phyloP scores from a whole-genome alignment of 352 stramenopile species.

The Phytophthora rubi region DNA sequence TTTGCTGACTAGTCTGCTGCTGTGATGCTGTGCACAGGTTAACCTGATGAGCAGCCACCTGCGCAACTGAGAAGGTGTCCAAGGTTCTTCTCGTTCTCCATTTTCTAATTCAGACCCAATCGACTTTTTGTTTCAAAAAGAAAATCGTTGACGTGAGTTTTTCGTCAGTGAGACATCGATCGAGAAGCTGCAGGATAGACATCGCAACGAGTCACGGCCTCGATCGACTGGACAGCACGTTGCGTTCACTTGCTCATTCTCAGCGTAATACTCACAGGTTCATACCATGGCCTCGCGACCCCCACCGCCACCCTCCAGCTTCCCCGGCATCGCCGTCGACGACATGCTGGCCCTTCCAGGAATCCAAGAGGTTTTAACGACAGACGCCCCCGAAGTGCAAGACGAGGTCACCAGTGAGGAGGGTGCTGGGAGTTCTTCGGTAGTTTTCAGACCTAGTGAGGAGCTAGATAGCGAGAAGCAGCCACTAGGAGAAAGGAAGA shows the following conservation, averaged over 20 bases:
- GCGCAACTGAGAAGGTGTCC: conserved; percentile 9
- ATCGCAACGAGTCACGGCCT: neutral
- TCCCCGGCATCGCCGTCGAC: conserved; percentile 4
- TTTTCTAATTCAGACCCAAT: no score
- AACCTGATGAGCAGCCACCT: conserved; percentile 15
- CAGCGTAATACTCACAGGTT: neutral
- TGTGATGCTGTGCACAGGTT: conserved; percentile 7
- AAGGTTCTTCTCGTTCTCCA: no score
- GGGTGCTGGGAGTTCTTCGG: no score
- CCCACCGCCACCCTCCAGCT: neutral
- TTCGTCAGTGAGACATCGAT: neutral
- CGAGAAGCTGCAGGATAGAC: neutral
- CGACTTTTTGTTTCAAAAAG: no score
- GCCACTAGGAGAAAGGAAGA: no score
- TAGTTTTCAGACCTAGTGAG: no score
- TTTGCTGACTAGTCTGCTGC: neutral
- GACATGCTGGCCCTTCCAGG: conserved; percentile 25
- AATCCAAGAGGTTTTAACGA: conserved; percentile 16
- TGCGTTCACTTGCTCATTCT: neutral
- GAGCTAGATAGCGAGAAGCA: no score
- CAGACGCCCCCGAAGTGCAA: neutral
- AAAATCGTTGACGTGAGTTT: neutral
- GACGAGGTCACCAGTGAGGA: neutral
- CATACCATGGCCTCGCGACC: conserved; percentile 5
- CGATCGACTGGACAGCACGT: neutral